phyloP scores from a whole-genome alignment of 2,329 filamentous ascomycete species.

The Xylariaceae sp. region DNA sequence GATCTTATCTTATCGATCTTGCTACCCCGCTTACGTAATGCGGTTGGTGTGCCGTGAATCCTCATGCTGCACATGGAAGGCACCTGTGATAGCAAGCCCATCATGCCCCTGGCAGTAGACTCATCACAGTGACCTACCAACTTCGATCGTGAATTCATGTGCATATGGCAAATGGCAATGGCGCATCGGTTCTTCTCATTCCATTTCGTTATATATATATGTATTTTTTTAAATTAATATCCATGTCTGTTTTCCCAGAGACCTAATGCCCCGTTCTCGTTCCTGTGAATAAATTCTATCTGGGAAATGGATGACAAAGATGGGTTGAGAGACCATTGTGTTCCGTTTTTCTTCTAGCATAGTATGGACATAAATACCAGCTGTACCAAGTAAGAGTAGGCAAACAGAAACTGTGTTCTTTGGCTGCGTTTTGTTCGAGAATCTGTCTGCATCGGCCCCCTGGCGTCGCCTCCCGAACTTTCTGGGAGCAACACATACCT shows the following conservation, averaged over 20 bases:
- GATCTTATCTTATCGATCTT: constrained; percentile 10
- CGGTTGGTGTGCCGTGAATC: too few species aligned
- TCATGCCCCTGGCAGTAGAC: too few species aligned
- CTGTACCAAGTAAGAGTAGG: constrained; percentile 93
- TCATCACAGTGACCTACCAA: too few species aligned
- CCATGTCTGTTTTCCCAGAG: neutral
- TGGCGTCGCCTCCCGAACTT: constrained; percentile 60
- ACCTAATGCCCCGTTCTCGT: neutral
- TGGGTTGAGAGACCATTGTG: constrained; percentile 2
- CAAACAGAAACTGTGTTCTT: constrained; percentile 85
- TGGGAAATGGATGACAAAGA: neutral
- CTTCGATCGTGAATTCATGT: too few species aligned
- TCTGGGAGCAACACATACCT: constrained; percentile 95
- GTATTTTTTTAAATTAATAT: neutral
- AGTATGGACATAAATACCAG: constrained; percentile 88
- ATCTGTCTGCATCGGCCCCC: constrained; percentile 63
- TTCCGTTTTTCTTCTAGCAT: constrained; percentile 35
- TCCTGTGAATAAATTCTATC: neutral
- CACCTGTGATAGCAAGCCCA: too few species aligned
- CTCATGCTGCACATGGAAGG: too few species aligned
- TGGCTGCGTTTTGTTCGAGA: constrained; percentile 81
- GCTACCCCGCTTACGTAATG: neutral
- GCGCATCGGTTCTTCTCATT: neutral
- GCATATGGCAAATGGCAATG: neutral
- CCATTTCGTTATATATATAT: too few species aligned